A percentile compares a stretch with the other conserved stretches of the same genome.
These are phyloP conservation scores for Hypoxylon crocopeplum DNA, from an alignment of 495 filamentous ascomycete genomes.

Conservation along the genomic window DNA sequence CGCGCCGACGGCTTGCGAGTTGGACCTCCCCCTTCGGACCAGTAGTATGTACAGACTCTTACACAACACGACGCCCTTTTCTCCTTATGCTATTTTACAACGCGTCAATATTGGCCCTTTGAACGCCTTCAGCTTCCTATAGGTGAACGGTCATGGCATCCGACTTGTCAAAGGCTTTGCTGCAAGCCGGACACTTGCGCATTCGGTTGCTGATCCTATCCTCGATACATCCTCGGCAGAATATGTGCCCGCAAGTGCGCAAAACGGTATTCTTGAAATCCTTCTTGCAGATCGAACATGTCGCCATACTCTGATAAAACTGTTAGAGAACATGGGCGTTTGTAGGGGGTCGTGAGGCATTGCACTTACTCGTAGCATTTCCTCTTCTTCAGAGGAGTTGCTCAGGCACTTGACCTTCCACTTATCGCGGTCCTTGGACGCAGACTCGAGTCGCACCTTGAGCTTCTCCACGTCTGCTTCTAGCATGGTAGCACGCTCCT, in stretches of 20 bases:
- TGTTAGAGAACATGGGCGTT: conserved; percentile 16
- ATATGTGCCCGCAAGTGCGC: conserved; percentile 94
- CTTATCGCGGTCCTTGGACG: conserved; percentile 76
- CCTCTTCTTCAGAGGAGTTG: conserved; percentile 81
- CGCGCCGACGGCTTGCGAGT: background rate
- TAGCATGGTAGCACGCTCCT: conserved; percentile 62
- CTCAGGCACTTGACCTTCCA: conserved; percentile 82
- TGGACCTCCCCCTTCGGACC: background rate
- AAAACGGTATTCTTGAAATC: conserved; percentile 94
- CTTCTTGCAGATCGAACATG: conserved; percentile 86
- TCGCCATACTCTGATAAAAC: conserved; percentile 71
- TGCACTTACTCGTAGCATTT: conserved; percentile 78
- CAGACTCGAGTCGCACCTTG: conserved; percentile 73
- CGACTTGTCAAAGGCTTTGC: conserved; percentile 83
- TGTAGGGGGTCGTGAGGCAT: background rate
- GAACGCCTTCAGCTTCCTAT: conserved; percentile 37
- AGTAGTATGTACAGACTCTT: conserved; percentile 41
- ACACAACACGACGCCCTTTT: conserved; percentile 23
- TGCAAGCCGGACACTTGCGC: conserved; percentile 94
- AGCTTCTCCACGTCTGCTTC: conserved; percentile 78
- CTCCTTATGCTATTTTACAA: conserved; percentile 39
- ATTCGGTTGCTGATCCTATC: conserved; percentile 85
- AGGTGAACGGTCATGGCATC: conserved; percentile 77
- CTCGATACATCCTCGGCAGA: conserved; percentile 89
- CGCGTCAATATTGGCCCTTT: background rate